Base-by-base conservation (phyloP, 768 basidiomycete genomes). In the Suillus spraguei region DNA sequence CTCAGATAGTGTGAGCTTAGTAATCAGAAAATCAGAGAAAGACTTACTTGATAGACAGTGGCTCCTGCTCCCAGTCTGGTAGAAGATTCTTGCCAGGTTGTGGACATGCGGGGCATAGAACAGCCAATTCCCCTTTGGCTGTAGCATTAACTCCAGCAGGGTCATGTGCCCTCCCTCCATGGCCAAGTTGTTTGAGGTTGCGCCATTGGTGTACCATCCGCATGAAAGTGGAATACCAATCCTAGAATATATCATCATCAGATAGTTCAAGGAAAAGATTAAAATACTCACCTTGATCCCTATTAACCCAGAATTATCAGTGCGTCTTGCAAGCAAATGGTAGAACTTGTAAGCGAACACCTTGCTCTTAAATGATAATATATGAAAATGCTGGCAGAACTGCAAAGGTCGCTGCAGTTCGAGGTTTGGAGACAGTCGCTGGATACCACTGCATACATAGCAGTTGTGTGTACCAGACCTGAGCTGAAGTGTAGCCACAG, bases 241-340 rank as follows among this genome's bases (percentile, higher is more conserved):
- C 60, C 70, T 69, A 39, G 39, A 39, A n/a, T 36, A 35, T 33
- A 44, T 44, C 9, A 10, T 4, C 7, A 44, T 44, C 4, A 44
- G 44, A 44, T 17, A 46, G 6, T 33, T 41, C 28, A 10, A 11
- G 22, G 1, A n/a, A n/a, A 4, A n/a, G 20, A 44, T 4, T 20
- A 9, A 44, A 44, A 44, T 44, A 44, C 44, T 10, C 55, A 72
- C 70, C 33, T 61, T 61, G 14, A 59, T 59, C 5, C 14, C n/a
- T n/a, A 28, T 24, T 0, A 68, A 62, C 1, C 75, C 74, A 10
- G 70, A 74, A 59, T 79, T 80, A 52, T 79, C 72, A 0, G 74
- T 76, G 16, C 59, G 35, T 5, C 70, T 63, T 2, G 53, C 65
- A 2, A 80, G 58, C 0, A 68, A 44, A 1, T 63, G 63, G 53